Base-by-base conservation (phyloP, 2,329 filamentous ascomycete genomes). In the Ceratocystis cubensis region DNA sequence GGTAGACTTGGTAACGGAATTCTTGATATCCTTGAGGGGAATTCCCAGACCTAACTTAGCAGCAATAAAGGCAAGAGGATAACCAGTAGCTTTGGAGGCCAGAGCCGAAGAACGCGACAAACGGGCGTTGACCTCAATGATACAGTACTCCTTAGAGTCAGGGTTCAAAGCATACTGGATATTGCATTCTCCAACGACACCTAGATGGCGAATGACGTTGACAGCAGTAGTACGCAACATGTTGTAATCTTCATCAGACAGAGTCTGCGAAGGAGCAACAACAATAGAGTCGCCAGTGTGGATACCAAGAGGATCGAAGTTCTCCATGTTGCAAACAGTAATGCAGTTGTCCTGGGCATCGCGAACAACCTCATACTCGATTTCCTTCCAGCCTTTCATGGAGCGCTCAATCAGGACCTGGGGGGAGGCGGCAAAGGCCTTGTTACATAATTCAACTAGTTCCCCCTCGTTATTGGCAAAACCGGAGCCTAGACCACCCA, bases 341-440 rank as follows among this genome's bases (percentile, higher is more conserved):
- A 99, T 97, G 75, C 94, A 99, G 82, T 97, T 97, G 79, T 99
- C 92, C 72, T 91, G 86, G 67, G 87, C 88, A 79, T 97, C 94
- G 73, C 94, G 88, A 50, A 99, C 94, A 69, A 97, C 94, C 76
- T 99, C 94, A 74, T 97, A 99, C 76, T 99, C 94, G 70, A 97
- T 95, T 77, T 99, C 94, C 77, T 99, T 99, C 94, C 94, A 99
- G 68, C 94, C 94, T 80, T 97, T 97, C 93, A 99, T 97, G 79
- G 91, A 96, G 75, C 89, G 87, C 80, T 99, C 94, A 72, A 99
- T 95, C 66, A 99, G 83, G 6, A 99, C 90, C 75, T 99, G 94
- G 7, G 94, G 94, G 74, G 91, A 96, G 71, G 89, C 92, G 33
- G 94, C 92, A 71, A 99, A 91, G 5, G 94, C 93, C 78, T 96